Conservation (phyloP, 306 rosid species). For the Rubus idaeus region DNA sequence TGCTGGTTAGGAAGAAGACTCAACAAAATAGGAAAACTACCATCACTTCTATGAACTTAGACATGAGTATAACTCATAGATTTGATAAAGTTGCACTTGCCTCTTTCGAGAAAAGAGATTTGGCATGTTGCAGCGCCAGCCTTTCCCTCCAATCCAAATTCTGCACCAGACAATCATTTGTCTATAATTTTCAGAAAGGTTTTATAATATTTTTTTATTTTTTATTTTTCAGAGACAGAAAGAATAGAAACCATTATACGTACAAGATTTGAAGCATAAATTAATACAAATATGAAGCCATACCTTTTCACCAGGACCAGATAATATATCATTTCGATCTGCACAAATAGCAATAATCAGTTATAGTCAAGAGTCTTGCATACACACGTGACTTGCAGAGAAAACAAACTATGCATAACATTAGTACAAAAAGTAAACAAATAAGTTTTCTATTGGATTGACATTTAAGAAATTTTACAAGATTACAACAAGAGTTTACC, state of each 20-base stretch:
- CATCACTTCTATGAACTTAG: slow-evolving; percentile 18
- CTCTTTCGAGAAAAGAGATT: slow-evolving; percentile 76
- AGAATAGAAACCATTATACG: slow-evolving; percentile 8
- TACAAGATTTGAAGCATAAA: slow-evolving; percentile 13
- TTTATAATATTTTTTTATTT: not conserved
- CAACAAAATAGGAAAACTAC: not conserved
- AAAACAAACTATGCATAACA: not conserved
- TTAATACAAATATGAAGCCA: slow-evolving; percentile 13
- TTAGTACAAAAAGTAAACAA: not conserved
- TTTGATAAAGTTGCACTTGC: slow-evolving; percentile 43
- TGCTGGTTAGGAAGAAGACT: slow-evolving; percentile 20
- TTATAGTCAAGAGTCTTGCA: slow-evolving; percentile 3
- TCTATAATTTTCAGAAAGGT: not conserved
- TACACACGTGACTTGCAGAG: not conserved
- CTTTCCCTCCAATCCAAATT: slow-evolving; percentile 67
- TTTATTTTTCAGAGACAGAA: not conserved
- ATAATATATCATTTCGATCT: slow-evolving; percentile 54
- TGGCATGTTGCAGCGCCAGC: slow-evolving; percentile 59
- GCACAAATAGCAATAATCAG: slow-evolving; percentile 37
- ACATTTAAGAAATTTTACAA: not conserved
- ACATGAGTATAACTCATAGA: slow-evolving; percentile 21
- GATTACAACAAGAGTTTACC: slow-evolving; percentile 1
- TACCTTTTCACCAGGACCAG: slow-evolving; percentile 55
- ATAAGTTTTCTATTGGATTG: not conserved
- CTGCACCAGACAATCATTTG: slow-evolving; percentile 35